Percentiles rank a stretch among this genome's conserved stretches.
Evolutionary conservation across 768 basidiomycete species (phyloP).

Genomic region (Clathrus columnatus): DNA sequence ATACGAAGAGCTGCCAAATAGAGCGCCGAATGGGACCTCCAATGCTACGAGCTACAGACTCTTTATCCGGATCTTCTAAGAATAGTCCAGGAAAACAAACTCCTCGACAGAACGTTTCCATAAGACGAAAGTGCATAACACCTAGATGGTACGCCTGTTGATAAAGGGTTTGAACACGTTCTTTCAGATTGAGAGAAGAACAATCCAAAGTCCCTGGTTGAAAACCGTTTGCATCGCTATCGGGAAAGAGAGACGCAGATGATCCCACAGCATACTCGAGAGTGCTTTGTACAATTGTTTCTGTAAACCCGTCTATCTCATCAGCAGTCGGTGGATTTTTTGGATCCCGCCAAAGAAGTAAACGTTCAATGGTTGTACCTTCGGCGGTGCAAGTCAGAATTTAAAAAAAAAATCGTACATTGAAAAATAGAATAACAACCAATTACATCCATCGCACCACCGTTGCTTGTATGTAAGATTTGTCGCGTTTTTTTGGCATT

Average conservation of each 20-base stretch:
- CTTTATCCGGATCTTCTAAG: slow-evolving; percentile 68
- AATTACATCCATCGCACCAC: slow-evolving; percentile 12
- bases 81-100: slow-evolving; percentile 68
- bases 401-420: background rate
- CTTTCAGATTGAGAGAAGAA: background rate
- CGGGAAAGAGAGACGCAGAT: slow-evolving; percentile 22
- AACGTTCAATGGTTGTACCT: slow-evolving; percentile 9
- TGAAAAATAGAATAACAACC: background rate
- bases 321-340: background rate
- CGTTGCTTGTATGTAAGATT: background rate
- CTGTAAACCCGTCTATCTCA: slow-evolving; percentile 56
- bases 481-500: slow-evolving; percentile 8
- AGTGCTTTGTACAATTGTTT: slow-evolving; percentile 63
- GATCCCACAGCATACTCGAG: slow-evolving; percentile 71
- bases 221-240: slow-evolving; percentile 30
- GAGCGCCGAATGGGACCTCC: slow-evolving; percentile 55
- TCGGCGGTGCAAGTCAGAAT: background rate
- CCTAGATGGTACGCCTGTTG: slow-evolving; percentile 57
- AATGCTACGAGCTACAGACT: slow-evolving; percentile 55
- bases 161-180: slow-evolving; percentile 41
- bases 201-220: background rate
- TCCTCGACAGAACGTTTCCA: slow-evolving; percentile 53
- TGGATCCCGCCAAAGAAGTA: slow-evolving; percentile 4
- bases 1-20: slow-evolving; percentile 61
- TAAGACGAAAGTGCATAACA: slow-evolving; percentile 42